phyloP scores from a whole-genome alignment of 768 basidiomycete species.

The Tricholoma flavovirens region DNA sequence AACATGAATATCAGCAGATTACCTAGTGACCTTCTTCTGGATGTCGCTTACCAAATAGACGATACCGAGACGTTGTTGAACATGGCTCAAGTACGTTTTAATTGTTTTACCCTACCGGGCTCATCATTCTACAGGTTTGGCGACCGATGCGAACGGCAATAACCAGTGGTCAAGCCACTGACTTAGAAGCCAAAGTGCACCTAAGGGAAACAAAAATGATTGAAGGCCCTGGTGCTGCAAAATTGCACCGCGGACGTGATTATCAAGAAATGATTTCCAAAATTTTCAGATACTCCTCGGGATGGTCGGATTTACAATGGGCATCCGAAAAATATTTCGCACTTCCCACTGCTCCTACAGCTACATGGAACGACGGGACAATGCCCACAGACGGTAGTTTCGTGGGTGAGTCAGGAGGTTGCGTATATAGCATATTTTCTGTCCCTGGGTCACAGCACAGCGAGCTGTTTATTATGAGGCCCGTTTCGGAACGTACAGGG shows the following conservation, averaged over 20 bases:
- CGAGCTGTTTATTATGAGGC: neutral
- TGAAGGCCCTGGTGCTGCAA: neutral
- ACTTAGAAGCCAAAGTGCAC: neutral
- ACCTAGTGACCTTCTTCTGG: neutral
- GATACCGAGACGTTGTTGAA: neutral
- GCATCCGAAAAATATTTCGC: neutral
- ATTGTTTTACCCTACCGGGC: neutral
- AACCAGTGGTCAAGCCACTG: neutral
- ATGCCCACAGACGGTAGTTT: neutral
- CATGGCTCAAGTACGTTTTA: neutral
- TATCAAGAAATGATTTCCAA: neutral
- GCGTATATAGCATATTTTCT: constrained; percentile 4
- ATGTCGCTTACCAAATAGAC: neutral
- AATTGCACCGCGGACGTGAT: neutral
- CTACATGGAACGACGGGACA: constrained; percentile 5
- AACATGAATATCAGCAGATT: neutral
- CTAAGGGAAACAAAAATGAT: neutral
- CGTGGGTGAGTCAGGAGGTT: constrained; percentile 8
- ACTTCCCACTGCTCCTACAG: neutral
- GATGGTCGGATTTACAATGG: constrained; percentile 2
- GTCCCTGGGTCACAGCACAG: neutral
- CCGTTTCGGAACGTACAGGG: neutral
- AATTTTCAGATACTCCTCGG: neutral
- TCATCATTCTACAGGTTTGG: neutral
- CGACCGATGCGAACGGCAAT: neutral